These are phyloP conservation scores for Medicago lupulina DNA, from an alignment of 306 rosid genomes.

Conservation along the genomic window DNA sequence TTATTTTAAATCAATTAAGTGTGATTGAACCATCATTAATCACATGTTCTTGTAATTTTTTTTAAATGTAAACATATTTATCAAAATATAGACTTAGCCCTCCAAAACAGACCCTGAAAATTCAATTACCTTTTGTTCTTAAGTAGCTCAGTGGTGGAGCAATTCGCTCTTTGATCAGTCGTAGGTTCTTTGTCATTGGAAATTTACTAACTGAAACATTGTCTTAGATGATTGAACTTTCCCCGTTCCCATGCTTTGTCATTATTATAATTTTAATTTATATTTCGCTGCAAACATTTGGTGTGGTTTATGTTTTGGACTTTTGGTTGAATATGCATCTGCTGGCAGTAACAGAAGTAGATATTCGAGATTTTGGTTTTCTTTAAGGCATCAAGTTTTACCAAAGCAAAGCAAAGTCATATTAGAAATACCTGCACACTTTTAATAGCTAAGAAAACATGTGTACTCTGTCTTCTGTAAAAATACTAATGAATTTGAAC, in stretches of 20 bases:
- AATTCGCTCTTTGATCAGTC: neutral
- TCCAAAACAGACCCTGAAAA: too few relatives aligned
- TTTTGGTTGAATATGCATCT: constrained; percentile 11
- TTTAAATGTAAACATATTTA: too few relatives aligned
- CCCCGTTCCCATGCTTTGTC: neutral
- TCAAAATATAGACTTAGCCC: too few relatives aligned
- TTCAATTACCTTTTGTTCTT: constrained; percentile 3
- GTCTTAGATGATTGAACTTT: neutral
- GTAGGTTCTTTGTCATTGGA: neutral
- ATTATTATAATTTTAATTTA: neutral
- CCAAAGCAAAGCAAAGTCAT: neutral
- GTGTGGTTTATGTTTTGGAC: neutral
- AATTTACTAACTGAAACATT: neutral
- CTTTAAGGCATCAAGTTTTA: neutral
- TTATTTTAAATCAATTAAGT: too few relatives aligned
- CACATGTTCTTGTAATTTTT: too few relatives aligned
- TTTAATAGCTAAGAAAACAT: neutral
- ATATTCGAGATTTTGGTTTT: neutral
- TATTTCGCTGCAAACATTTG: neutral
- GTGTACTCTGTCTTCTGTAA: neutral
- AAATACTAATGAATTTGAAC: constrained; percentile 19
- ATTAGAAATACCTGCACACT: neutral
- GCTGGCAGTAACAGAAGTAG: neutral
- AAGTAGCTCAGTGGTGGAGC: neutral
- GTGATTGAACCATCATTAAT: too few relatives aligned